Base-by-base conservation (phyloP, 1,284 basidiomycete genomes). In the Polyporus tsugae region DNA sequence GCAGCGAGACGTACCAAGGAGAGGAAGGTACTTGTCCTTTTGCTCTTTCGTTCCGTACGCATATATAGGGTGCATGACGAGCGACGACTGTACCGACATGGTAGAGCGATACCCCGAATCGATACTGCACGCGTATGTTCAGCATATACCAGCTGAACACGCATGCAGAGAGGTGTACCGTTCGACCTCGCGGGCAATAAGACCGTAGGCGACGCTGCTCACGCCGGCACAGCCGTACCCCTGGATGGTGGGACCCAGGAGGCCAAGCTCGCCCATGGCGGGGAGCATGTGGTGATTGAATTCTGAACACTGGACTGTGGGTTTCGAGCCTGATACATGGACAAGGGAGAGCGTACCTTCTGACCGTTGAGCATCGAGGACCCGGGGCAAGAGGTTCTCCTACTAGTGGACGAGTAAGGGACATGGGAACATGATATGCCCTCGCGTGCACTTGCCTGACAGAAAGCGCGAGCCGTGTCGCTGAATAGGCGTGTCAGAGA, bases 31-130 rank as follows among this genome's bases (percentile, higher is more conserved):
- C 78, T 93, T 94, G 75, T 96, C 93, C 83, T 97, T 97, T 81
- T 99, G 96, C 46, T 89, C 90, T 36, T 96, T 91, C 0, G 90
- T 90, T 1, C 97, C 97, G 79, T 97, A 99, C 76, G 93, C 94
- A 80, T 95, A 85, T 78, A 99, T 98, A 4, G 97, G 96, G 77
- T 97, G 95, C 97, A 99, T 99, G n/a, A 97, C 95, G 41, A 99
- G 86, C 6, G 95, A 97, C 0, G 94, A 96, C 80, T 99, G 97
- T 1, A 99, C 97, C 36, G 95, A 97, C 78, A 97, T 93, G n/a
- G 92, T 97, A 6, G 94, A 96, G 42, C 97, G 91, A 79, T 98
- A 99, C 3, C 97, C 97, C 1, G 96, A 98, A 80, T 99, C 97
- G 49, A 99, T 91, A 64, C 95, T 95, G 71, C 10, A 62, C 22